Evolutionary conservation across 208 protist species (phyloP), one percentile per base, ranked within the genome.

Genomic region (Naegleria gruberi): DNA sequence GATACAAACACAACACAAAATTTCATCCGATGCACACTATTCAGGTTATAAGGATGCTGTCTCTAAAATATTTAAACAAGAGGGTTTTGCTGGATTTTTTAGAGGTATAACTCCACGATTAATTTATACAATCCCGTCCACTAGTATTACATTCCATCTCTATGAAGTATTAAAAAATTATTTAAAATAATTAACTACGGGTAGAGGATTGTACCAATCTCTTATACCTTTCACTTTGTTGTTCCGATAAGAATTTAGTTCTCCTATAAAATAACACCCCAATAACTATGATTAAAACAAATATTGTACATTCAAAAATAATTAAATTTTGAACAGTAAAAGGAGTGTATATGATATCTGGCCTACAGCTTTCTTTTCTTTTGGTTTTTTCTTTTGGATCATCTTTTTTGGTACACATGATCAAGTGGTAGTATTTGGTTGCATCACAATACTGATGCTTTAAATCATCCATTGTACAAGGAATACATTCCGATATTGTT

Each of bases 1-100:
- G 19, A 43, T 90, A 73, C 88, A 90, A 81, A 90, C 88, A 73
- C 88, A 90, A 43, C 4, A 23, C 12, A 84, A 73, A 86, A 77
- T 77, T 37, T 37, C 65, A 77, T 5, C 65, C 19, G 30, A 77
- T 37, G 12, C 12, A 8, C n/a, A 86, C 3, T 90, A 90, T 42
- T 12, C 15, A 81, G 88, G 88, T 4, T 47, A 57, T 45, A 40
- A 5, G 10, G 88, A 90, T 43, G 42, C 45, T 19, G 41, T 90
- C 8, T 26, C 5, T 26, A 65, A 84, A 45, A 90, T 90, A n/a
- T 57, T 44, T 34, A 65, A 42, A 57, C 26, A 90, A 81, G 88
- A 90, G 30, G 88, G 88, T 19, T 26, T 73, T 12, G 12, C 10
- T 37, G 74, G 45, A 73, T 90, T 90, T 41, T 47, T 43, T n/a